These are phyloP conservation scores for Epichloe coenophiala DNA, from an alignment of 2,329 filamentous ascomycete species.

Conservation along the genomic window DNA sequence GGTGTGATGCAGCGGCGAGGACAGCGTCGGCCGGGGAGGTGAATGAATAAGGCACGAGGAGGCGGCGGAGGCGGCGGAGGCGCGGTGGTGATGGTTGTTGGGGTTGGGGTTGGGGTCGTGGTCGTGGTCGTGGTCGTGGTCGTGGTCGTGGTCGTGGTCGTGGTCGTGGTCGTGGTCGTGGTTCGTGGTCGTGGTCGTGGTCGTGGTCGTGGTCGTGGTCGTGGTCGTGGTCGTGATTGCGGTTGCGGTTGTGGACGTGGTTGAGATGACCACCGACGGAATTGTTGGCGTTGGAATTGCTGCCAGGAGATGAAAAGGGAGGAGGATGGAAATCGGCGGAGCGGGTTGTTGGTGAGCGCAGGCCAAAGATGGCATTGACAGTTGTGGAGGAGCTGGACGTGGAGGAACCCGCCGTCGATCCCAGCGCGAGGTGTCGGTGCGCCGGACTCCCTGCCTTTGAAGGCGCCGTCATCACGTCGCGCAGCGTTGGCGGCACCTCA, in stretches of 20 bases:
- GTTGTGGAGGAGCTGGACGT: slow-evolving; percentile 1
- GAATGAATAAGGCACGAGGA: slow-evolving; percentile 18
- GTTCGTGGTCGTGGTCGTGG: too few relatives aligned
- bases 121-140: slow-evolving; percentile 1
- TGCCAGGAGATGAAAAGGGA: slow-evolving; percentile 18
- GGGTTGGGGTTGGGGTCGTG: slow-evolving; percentile 13
- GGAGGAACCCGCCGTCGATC: not conserved
- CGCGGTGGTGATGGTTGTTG: slow-evolving; percentile 12
- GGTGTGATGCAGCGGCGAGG: slow-evolving; percentile 7
- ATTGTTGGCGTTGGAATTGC: slow-evolving; percentile 16
- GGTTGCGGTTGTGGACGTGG: slow-evolving; percentile 12
- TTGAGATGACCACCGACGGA: slow-evolving; percentile 13
- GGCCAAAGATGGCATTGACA: slow-evolving; percentile 24
- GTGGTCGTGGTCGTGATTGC: slow-evolving; percentile 5
- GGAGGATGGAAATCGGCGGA: slow-evolving; percentile 23
- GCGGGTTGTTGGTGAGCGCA: slow-evolving; percentile 35
- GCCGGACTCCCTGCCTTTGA: slow-evolving; percentile 2
- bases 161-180: too few relatives aligned
- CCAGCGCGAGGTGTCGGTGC: slow-evolving; percentile 1
- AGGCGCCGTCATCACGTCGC: slow-evolving; percentile 32
- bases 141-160: too few relatives aligned
- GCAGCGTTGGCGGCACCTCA: slow-evolving; percentile 21
- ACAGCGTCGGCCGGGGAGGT: slow-evolving; percentile 13
- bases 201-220: slow-evolving; percentile 8
- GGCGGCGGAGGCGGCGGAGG: slow-evolving; percentile 12